phyloP scores from a whole-genome alignment of 1,139 yeast genomes.

The Yamadazyma kanchanaburiensis region DNA sequence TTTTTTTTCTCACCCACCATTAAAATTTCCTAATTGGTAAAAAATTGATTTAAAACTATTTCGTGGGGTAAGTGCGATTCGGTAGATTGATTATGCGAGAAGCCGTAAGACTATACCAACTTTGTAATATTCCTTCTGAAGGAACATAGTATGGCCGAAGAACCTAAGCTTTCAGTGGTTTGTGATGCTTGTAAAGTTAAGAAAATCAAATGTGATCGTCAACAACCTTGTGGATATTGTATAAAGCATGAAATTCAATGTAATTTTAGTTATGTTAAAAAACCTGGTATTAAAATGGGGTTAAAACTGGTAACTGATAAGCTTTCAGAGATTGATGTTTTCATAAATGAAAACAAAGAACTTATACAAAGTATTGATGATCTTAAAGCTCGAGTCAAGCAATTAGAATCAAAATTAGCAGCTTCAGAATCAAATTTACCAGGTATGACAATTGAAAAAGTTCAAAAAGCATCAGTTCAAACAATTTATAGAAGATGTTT shows the following conservation, averaged over 20 bases:
- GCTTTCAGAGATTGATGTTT: slow-evolving; percentile 2
- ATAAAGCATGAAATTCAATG: slow-evolving; percentile 1
- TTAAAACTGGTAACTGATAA: slow-evolving; percentile 3
- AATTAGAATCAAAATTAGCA: slow-evolving; percentile 1
- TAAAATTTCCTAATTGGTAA: too few relatives aligned
- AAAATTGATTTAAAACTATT: too few relatives aligned
- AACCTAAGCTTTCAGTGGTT: slow-evolving; percentile 4
- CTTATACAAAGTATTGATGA: background rate
- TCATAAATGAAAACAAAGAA: slow-evolving; percentile 1
- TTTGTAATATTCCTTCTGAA: background rate
- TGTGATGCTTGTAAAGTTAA: slow-evolving; percentile 5
- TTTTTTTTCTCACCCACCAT: too few relatives aligned
- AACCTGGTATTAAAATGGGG: slow-evolving; percentile 5
- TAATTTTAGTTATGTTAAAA: slow-evolving; percentile 3
- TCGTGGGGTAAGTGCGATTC: too few relatives aligned
- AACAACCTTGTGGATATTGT: slow-evolving; percentile 6
- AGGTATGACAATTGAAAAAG: background rate
- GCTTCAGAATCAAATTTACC: background rate
- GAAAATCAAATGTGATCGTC: slow-evolving; percentile 5
- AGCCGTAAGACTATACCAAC: background rate
- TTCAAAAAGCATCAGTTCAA: background rate
- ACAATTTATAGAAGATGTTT: background rate
- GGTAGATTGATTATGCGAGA: background rate
- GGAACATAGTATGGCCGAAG: background rate
- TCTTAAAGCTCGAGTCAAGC: background rate